phyloP scores from a whole-genome alignment of 2,329 filamentous ascomycete genomes.

The Dothideomycetes sp. region DNA sequence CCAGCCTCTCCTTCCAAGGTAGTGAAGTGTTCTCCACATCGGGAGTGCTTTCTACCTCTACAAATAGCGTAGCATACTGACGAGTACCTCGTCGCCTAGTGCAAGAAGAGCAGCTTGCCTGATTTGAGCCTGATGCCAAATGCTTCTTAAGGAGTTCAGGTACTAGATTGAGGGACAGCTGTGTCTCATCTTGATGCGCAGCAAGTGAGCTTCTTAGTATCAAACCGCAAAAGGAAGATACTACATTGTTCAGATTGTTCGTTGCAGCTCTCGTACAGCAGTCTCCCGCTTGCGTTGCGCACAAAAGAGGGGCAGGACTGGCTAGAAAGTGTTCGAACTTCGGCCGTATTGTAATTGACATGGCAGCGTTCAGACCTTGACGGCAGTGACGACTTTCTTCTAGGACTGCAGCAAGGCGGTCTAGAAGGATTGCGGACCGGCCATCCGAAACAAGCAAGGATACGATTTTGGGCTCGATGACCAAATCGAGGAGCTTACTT shows the following conservation, averaged over 20 bases:
- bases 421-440: conserved; percentile 1
- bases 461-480: not conserved
- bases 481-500: conserved; percentile 1
- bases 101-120: not conserved
- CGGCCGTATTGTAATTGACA: conserved; percentile 1
- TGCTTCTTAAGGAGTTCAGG: conserved; percentile 8
- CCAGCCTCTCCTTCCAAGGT: conserved; percentile 40
- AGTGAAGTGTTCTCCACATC: conserved; percentile 19
- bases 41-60: conserved; percentile 29
- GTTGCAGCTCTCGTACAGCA: conserved; percentile 3
- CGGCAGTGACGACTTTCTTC: conserved; percentile 3
- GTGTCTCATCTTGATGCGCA: conserved; percentile 6
- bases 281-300: too few relatives aligned
- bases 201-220: conserved; percentile 6
- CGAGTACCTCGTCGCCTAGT: not conserved
- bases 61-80: conserved; percentile 13
- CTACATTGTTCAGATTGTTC: not conserved
- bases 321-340: conserved; percentile 4
- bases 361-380: conserved; percentile 1
- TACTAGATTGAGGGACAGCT: conserved; percentile 1
- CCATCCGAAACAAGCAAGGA: conserved; percentile 1
- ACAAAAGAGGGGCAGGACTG: not conserved
- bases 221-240: conserved; percentile 7
- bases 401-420: not conserved
- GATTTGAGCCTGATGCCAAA: conserved; percentile 8